Evolutionary conservation across 1,139 yeast genomes (phyloP), one percentile per base, ranked within the genome.

Genomic region (Pichia sorboxylosa): DNA sequence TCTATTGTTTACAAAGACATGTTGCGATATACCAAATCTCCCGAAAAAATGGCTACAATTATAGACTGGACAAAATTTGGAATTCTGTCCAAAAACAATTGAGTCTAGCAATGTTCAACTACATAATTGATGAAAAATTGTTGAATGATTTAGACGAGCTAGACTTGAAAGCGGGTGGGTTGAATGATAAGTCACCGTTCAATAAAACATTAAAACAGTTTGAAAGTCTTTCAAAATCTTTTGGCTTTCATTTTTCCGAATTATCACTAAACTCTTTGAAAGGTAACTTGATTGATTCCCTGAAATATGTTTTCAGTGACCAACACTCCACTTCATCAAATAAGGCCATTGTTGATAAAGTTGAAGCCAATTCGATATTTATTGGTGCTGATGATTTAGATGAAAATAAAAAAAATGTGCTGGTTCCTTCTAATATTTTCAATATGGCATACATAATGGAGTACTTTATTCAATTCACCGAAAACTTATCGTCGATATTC

Each of bases 401-500:
- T 4, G 64, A 64, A 42, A 64, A 72, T 11, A 65, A 66, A 42
- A 77, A 80, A 35, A 77, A 78, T 38, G 69, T 79, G 2, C 60
- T 87, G 27, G 82, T 82, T 2, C 76, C 81, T 0, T 73, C 84
- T 4, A 75, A 75, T 46, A 68, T 84, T n/a, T 75, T 80, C 55
- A 83, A 85, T 47, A 82, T 85, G 77, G 68, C 92, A 43, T 69
- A 82, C 4, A 68, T 84, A 18, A 53, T 76, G 37, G 83, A 74
- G 36, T 69, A 71, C 31, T 69, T 77, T 21, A 64, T 77, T 31
- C 56, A 69, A 11, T 76, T 77, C 44, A 56, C 69, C 17, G 71
- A 73, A 17, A 66, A 73, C 3, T 60, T 76, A 1, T 60, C 46
- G 11, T 41, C 48, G 3, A 41, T 49, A 7, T 50, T 52, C 20